Conservation (phyloP, 345 rosid species). For the Carallia brachiata region DNA sequence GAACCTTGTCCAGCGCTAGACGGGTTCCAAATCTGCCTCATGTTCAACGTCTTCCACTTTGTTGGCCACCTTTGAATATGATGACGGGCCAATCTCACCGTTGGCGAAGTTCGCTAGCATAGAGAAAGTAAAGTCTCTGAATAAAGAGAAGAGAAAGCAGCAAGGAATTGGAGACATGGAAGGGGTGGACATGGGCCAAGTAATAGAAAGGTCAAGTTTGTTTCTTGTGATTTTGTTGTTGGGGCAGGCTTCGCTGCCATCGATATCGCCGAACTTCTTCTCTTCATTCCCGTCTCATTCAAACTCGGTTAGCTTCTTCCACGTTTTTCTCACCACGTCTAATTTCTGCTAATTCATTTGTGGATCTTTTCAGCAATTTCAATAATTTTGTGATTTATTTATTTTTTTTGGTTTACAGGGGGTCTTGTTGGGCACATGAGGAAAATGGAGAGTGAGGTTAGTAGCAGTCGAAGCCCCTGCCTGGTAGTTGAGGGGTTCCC, state of each 20-base stretch:
- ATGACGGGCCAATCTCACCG: constrained; percentile 55
- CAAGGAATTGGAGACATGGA: constrained; percentile 30
- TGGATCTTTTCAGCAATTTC: constrained; percentile 40
- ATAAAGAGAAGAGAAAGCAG: constrained; percentile 16
- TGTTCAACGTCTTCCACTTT: constrained; percentile 5
- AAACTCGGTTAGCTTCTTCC: constrained; percentile 42
- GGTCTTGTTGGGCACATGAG: no score
- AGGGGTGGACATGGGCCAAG: constrained; percentile 35
- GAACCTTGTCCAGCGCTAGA: constrained; percentile 86
- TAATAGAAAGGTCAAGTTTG: constrained; percentile 37
- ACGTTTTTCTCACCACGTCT: constrained; percentile 39
- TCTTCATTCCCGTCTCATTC: constrained; percentile 52
- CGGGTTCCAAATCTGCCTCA: constrained; percentile 51
- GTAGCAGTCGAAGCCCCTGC: no score
- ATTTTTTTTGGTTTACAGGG: no score
- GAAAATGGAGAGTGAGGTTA: no score
- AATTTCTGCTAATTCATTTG: constrained; percentile 43
- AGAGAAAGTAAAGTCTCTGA: constrained; percentile 51
- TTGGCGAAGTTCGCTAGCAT: constrained; percentile 69
- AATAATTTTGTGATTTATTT: constrained; percentile 24
- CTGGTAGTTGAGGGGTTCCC: no score
- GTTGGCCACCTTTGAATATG: constrained; percentile 15
- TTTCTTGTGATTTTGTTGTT: constrained; percentile 73
- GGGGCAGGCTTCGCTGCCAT: constrained; percentile 60
- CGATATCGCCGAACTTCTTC: constrained; percentile 61